Evolutionary conservation across 345 rosid genomes (phyloP), one percentile per base, ranked within the genome.

Genomic region (Nasturtium officinale): DNA sequence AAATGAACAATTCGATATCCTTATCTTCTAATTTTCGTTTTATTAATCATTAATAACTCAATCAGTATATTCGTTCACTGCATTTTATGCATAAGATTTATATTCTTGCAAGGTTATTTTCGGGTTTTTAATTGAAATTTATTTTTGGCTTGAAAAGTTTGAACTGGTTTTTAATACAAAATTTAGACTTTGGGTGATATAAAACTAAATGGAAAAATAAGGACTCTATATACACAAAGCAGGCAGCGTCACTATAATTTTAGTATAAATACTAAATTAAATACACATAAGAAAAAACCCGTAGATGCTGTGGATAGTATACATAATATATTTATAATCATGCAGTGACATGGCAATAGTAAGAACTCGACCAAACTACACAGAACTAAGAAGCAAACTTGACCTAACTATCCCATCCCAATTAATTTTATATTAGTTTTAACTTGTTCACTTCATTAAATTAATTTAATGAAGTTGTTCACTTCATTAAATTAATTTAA

Each of bases 361-460:
- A n/a, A 70, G 67, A 70, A 71, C 50, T 71, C 56, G 21, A 64
- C 71, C 37, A 77, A 62, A 61, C 37, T 72, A 64, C 50, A 57
- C 67, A 38, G 5, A 69, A 69, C 43, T 69, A 76, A 35, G 75
- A 54, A 61, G 66, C 79, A 76, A 71, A 64, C 50, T 56, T 77
- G 80, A 77, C 80, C 72, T 77, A 77, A 77, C 80, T 77, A 77
- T 77, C 80, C 80, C 71, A 71, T 77, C 80, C 29, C 40, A 50
- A 13, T 50, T 57, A 0, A 29, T 77, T 64, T 69, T 16, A 30
- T 68, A 75, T 33, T 54, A 50, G 3, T 18, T 48, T 35, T 23
- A 55, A 28, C 55, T 23, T 71, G 15, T 64, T 45, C 74, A 45
- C 57, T 17, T 3, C 2, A 54, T 26, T 67, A 48, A 48, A 37